A percentile compares a stretch with the other conserved stretches of the same genome.
Evolutionary conservation across 148 eudicot species (phyloP).

Genomic region (Beta vulgaris): DNA sequence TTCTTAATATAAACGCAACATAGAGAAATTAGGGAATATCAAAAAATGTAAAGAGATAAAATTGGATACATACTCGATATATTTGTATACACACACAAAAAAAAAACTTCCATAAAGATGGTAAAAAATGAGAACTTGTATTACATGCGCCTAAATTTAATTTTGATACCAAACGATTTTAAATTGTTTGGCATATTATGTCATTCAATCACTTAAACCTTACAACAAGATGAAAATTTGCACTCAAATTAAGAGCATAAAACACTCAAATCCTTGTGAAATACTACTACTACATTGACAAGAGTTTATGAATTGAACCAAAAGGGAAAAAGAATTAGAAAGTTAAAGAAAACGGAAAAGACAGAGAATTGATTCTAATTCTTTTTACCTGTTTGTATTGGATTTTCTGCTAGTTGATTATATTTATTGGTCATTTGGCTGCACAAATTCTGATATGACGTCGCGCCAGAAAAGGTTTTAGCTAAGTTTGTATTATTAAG

Average conservation of each 20-base stretch:
- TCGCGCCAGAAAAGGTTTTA: conserved; percentile 18
- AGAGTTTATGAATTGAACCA: not conserved
- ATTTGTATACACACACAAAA: too few species aligned
- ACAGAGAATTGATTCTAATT: conserved; percentile 22
- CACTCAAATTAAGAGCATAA: not conserved
- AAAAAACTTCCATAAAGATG: too few species aligned
- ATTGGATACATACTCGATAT: too few species aligned
- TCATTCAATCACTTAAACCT: not conserved
- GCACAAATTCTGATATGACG: conserved; percentile 21
- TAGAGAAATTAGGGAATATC: too few species aligned
- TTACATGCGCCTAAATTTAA: too few species aligned
- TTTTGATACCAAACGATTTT: too few species aligned
- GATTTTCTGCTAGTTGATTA: conserved; percentile 25
- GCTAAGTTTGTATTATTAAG: not conserved
- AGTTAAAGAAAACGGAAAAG: not conserved
- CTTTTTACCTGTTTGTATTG: conserved; percentile 6
- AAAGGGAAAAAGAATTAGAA: conserved; percentile 10
- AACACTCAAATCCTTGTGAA: not conserved
- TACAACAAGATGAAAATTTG: not conserved
- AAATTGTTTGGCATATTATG: conserved; percentile 13
- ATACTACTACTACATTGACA: too few species aligned
- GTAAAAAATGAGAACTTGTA: too few species aligned
- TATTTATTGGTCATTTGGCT: not conserved
- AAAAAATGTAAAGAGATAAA: too few species aligned
- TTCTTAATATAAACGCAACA: too few species aligned